Percentiles rank a stretch among this genome's conserved stretches.
These are phyloP conservation scores for Trypanosoma boissoni DNA, from an alignment of 208 protist genomes.

Conservation along the genomic window DNA sequence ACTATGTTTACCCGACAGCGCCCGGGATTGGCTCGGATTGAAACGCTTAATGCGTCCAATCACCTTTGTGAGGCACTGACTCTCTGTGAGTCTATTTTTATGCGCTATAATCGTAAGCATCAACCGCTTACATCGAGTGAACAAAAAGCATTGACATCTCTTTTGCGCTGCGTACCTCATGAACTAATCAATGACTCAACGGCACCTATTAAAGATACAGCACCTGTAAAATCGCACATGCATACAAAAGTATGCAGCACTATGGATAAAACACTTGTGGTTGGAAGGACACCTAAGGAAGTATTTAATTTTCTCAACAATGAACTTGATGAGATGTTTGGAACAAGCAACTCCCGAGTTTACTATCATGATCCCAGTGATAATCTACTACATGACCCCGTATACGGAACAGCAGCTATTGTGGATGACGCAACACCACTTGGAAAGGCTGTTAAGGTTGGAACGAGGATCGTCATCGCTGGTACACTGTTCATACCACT, in stretches of 20 bases:
- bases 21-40: neutral
- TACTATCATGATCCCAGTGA: conserved; percentile 51
- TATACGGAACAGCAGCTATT: conserved; percentile 44
- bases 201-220: neutral
- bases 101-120: conserved; percentile 55
- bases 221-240: neutral
- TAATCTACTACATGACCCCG: conserved; percentile 50
- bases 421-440: conserved; percentile 47
- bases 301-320: conserved; percentile 45
- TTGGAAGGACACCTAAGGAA: conserved; percentile 26
- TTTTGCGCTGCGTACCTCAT: conserved; percentile 23
- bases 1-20: conserved; percentile 10
- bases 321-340: conserved; percentile 24
- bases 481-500: conserved; percentile 69
- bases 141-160: conserved; percentile 41
- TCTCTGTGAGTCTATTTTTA: conserved; percentile 71
- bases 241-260: conserved; percentile 12
- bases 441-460: conserved; percentile 43
- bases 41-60: conserved; percentile 28
- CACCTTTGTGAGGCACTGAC: conserved; percentile 71
- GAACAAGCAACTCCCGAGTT: conserved; percentile 26
- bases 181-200: conserved; percentile 15
- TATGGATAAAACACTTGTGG: conserved; percentile 36
- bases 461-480: conserved; percentile 33
- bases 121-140: conserved; percentile 38